phyloP scores from a whole-genome alignment of 1,139 yeast species.

The Hemisphaericaspora xylofermentans region DNA sequence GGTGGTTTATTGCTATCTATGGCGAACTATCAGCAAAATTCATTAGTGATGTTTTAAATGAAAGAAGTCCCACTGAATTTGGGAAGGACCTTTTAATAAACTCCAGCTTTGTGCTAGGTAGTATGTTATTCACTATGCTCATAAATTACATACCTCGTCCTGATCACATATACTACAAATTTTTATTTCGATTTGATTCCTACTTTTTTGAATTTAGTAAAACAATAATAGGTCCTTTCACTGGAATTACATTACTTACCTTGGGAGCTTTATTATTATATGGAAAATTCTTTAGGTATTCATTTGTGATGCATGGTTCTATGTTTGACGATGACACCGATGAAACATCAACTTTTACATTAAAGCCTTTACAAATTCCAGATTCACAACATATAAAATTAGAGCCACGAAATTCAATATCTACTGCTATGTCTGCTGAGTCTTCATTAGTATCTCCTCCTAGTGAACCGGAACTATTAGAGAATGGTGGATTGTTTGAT shows the following conservation, averaged over 20 bases:
- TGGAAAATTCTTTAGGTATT: constrained; percentile 1
- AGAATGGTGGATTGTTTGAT: constrained; percentile 7
- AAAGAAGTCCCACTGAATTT: constrained; percentile 4
- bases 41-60: constrained; percentile 9
- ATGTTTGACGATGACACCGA: neutral
- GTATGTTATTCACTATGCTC: constrained; percentile 5
- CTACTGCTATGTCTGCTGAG: constrained; percentile 4
- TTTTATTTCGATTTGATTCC: constrained; percentile 12
- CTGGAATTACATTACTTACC: constrained; percentile 9
- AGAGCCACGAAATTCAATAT: constrained; percentile 4
- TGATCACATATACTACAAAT: constrained; percentile 10
- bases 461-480: constrained; percentile 4
- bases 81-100: constrained; percentile 6
- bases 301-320: neutral
- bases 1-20: neutral
- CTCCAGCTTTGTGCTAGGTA: constrained; percentile 4
- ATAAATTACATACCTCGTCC: constrained; percentile 13
- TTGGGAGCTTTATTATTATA: constrained; percentile 9
- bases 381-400: constrained; percentile 2
- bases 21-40: neutral
- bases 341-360: neutral
- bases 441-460: constrained; percentile 8
- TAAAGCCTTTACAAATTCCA: constrained; percentile 9
- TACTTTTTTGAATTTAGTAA: constrained; percentile 13
- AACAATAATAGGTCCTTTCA: constrained; percentile 10